Evolutionary conservation across 306 rosid species (phyloP).

Genomic region (Arachis hypogaea): DNA sequence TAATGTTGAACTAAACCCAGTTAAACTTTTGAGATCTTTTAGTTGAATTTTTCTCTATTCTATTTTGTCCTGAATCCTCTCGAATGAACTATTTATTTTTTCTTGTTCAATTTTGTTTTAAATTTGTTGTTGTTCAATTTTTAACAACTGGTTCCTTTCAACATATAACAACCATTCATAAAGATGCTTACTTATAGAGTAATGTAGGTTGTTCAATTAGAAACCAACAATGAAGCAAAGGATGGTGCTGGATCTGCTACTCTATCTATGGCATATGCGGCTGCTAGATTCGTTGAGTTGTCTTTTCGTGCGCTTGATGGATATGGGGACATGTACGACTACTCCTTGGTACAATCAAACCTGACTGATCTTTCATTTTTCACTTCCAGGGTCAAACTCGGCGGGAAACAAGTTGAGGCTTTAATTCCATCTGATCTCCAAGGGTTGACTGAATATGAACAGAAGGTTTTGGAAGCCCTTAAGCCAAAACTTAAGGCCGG

Average conservation of each 20-base stretch:
- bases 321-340: conserved; percentile 91
- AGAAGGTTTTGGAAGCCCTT: conserved; percentile 87
- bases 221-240: conserved; percentile 62
- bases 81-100: too few relatives aligned
- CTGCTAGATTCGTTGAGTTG: conserved; percentile 95
- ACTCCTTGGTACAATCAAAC: conserved; percentile 78
- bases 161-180: too few relatives aligned
- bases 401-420: conserved; percentile 85
- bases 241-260: conserved; percentile 99
- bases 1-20: too few relatives aligned
- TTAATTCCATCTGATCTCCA: conserved; percentile 81
- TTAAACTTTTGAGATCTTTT: too few relatives aligned
- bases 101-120: too few relatives aligned
- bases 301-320: conserved; percentile 95
- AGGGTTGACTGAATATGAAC: conserved; percentile 88
- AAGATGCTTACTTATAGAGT: too few relatives aligned
- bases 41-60: too few relatives aligned
- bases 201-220: too few relatives aligned
- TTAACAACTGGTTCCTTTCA: too few relatives aligned
- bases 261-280: conserved; percentile 98
- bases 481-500: conserved; percentile 90
- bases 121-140: too few relatives aligned
- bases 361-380: conserved; percentile 82
- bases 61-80: too few relatives aligned
- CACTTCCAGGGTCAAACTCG: conserved; percentile 92